Evolutionary conservation across 345 rosid genomes (phyloP).

Genomic region (Salix koriyanagi): DNA sequence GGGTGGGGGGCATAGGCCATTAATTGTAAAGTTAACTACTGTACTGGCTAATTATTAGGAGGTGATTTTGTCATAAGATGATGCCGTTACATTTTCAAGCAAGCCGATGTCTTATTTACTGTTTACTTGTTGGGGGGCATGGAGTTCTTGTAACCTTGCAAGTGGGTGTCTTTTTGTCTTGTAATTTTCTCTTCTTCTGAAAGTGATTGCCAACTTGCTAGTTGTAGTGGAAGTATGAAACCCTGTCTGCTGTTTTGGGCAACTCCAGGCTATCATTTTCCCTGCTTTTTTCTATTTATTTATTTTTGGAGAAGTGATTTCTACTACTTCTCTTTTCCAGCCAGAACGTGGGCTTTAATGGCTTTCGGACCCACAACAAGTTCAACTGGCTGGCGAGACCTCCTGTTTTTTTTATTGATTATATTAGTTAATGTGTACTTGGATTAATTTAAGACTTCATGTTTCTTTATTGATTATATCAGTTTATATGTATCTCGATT

Average conservation of each 20-base stretch:
- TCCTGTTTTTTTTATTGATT: not conserved
- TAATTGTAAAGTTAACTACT: not conserved
- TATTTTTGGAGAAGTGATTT: not conserved
- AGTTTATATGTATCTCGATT: no score
- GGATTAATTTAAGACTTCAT: no score
- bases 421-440: no score
- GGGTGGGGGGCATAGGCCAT: not conserved
- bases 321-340: not conserved
- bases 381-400: not conserved
- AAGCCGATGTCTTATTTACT: not conserved
- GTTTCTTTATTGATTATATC: no score
- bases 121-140: not conserved
- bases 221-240: no score
- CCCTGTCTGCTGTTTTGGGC: no score
- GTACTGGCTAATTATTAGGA: not conserved
- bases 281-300: not conserved
- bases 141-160: not conserved
- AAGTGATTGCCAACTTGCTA: no score
- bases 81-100: not conserved
- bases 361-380: conserved; percentile 5
- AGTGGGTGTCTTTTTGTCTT: no score
- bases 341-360: conserved; percentile 6
- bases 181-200: no score
- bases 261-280: not conserved
- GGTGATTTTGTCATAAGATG: not conserved